Evolutionary conservation across 2,329 filamentous ascomycete genomes (phyloP).

Genomic region (Hawksworthiomyces lignivorus): DNA sequence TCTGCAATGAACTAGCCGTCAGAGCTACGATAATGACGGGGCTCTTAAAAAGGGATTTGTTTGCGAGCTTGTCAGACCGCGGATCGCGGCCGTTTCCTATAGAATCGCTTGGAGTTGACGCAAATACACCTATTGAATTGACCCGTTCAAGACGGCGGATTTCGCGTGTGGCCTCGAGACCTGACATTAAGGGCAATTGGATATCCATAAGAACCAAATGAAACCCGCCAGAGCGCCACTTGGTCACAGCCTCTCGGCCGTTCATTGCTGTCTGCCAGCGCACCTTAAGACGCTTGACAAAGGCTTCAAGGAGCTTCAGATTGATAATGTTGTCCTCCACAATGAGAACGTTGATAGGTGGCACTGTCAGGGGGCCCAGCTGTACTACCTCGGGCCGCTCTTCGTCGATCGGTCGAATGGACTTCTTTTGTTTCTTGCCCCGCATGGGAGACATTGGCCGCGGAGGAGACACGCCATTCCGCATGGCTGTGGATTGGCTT

Average conservation of each 20-base stretch:
- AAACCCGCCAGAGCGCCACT: constrained; percentile 88
- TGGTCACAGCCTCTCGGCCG: constrained; percentile 82
- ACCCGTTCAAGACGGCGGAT: constrained; percentile 83
- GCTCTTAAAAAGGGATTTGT: constrained; percentile 74
- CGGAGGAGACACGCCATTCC: constrained; percentile 41
- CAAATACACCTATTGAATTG: constrained; percentile 89
- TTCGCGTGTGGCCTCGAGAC: constrained; percentile 88
- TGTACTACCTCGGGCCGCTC: constrained; percentile 31
- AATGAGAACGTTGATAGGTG: constrained; percentile 93
- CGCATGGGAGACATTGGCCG: constrained; percentile 32
- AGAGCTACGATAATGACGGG: constrained; percentile 96
- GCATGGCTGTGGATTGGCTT: background rate
- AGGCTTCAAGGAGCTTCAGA: constrained; percentile 82
- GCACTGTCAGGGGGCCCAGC: constrained; percentile 70
- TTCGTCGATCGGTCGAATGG: background rate
- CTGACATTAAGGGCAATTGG: constrained; percentile 93
- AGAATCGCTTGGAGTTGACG: constrained; percentile 49
- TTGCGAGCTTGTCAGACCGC: constrained; percentile 62
- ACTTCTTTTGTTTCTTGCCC: constrained; percentile 49
- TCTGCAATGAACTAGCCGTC: constrained; percentile 89
- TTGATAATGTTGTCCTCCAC: constrained; percentile 99
- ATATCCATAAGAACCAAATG: constrained; percentile 98
- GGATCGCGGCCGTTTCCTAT: constrained; percentile 40
- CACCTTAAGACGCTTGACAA: constrained; percentile 92
- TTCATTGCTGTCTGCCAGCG: constrained; percentile 97